Evolutionary conservation across 2,329 filamentous ascomycete genomes (phyloP).

Genomic region (Fusarium hainanense): DNA sequence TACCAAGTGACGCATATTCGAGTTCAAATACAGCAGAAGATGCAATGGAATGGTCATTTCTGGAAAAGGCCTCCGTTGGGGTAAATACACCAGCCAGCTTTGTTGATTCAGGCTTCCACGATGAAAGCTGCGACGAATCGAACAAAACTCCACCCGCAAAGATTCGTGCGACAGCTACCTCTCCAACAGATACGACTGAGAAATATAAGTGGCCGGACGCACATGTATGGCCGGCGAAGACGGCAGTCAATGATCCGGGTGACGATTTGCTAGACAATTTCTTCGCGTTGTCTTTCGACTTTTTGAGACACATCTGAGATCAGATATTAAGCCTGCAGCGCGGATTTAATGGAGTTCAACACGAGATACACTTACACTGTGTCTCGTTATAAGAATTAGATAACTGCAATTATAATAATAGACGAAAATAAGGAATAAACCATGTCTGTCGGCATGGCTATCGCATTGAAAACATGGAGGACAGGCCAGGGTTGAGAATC

Average conservation of each 20-base stretch:
- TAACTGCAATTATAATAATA: neutral
- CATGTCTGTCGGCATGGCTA: neutral
- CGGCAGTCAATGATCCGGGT: neutral
- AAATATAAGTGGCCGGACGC: neutral
- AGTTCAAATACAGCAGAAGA: neutral
- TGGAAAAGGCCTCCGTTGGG: neutral
- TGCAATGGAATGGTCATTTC: neutral
- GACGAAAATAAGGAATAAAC: neutral
- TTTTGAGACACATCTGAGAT: neutral
- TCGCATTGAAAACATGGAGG: neutral
- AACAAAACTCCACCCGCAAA: neutral
- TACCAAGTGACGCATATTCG: accelerated
- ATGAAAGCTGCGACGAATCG: neutral
- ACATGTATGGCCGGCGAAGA: neutral
- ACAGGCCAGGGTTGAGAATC: neutral
- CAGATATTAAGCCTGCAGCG: neutral
- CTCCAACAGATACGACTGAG: accelerated
- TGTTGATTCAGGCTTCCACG: neutral
- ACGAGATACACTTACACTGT: neutral
- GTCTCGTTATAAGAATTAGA: neutral
- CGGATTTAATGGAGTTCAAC: neutral
- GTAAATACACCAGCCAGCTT: neutral
- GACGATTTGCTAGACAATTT: neutral
- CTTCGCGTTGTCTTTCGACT: neutral
- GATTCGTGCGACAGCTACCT: too few relatives aligned